Conservation (phyloP, 768 basidiomycete genomes). For the Agrocybe chaxingu region DNA sequence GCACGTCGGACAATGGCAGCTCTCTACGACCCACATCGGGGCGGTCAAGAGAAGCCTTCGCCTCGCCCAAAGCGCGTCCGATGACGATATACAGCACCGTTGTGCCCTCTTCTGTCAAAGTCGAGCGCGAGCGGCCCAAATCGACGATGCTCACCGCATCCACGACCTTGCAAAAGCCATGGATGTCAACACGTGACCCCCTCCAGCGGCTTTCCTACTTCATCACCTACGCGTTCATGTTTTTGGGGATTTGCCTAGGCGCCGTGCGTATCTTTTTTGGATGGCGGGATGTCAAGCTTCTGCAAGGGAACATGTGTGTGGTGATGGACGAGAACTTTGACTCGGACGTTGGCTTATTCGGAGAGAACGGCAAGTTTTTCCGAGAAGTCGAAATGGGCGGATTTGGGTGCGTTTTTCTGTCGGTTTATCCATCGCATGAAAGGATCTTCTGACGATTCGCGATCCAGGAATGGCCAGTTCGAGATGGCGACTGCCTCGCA, state of each 20-base stretch:
- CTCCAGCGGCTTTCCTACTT: slow-evolving; percentile 54
- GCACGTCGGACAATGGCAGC: slow-evolving; percentile 25
- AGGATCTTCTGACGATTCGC: slow-evolving; percentile 9
- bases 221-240: slow-evolving; percentile 56
- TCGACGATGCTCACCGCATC: slow-evolving; percentile 43
- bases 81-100: slow-evolving; percentile 51
- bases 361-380: slow-evolving; percentile 65
- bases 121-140: slow-evolving; percentile 43
- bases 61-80: slow-evolving; percentile 56
- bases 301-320: slow-evolving; percentile 50
- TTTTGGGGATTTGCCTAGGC: slow-evolving; percentile 55
- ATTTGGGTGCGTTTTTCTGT: slow-evolving; percentile 58
- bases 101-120: slow-evolving; percentile 34
- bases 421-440: background rate
- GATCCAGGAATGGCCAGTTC: slow-evolving; percentile 70
- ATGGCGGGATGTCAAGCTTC: slow-evolving; percentile 47
- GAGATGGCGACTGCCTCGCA: slow-evolving; percentile 78
- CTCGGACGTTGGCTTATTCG: slow-evolving; percentile 52
- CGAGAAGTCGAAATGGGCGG: slow-evolving; percentile 84
- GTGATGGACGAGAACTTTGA: slow-evolving; percentile 80
- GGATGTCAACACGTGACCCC: slow-evolving; percentile 57
- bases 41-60: slow-evolving; percentile 52
- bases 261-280: slow-evolving; percentile 55
- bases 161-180: slow-evolving; percentile 53
- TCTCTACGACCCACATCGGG: slow-evolving; percentile 33